phyloP scores from a whole-genome alignment of 1,139 yeast genomes.

The Candida sp. region DNA sequence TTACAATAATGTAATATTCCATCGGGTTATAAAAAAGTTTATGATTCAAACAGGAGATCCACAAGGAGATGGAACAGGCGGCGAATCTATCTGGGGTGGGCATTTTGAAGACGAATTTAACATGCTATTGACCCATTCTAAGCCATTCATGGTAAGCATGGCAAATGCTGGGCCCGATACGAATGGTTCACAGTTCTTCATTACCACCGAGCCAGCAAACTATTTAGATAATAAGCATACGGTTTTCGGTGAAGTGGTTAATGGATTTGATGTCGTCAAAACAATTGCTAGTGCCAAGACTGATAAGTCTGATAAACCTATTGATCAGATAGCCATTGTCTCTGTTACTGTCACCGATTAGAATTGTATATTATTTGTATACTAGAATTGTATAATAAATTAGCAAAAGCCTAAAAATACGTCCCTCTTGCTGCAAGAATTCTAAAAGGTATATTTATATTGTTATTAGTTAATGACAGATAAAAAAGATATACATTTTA shows the following conservation, averaged over 20 bases:
- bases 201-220: conserved; percentile 23
- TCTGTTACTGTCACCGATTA: conserved; percentile 12
- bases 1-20: conserved; percentile 41
- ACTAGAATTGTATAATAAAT: no score
- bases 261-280: conserved; percentile 24
- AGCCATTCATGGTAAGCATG: conserved; percentile 48
- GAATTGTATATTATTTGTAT: neutral
- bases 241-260: conserved; percentile 25
- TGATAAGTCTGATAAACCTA: conserved; percentile 18
- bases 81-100: conserved; percentile 44
- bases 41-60: conserved; percentile 58
- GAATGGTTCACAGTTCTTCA: conserved; percentile 30
- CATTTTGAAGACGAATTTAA: conserved; percentile 42
- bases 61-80: conserved; percentile 48
- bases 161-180: conserved; percentile 29
- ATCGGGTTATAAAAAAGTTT: conserved; percentile 44
- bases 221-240: conserved; percentile 28
- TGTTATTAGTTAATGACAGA: no score
- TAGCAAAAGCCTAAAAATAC: no score
- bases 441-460: no score
- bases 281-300: conserved; percentile 22
- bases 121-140: conserved; percentile 30
- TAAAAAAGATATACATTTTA: no score
- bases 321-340: conserved; percentile 17
- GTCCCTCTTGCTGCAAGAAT: no score